Evolutionary conservation across 163 green algal genomes (phyloP), one percentile per base, ranked within the genome.

Genomic region (Volvox carteri): DNA sequence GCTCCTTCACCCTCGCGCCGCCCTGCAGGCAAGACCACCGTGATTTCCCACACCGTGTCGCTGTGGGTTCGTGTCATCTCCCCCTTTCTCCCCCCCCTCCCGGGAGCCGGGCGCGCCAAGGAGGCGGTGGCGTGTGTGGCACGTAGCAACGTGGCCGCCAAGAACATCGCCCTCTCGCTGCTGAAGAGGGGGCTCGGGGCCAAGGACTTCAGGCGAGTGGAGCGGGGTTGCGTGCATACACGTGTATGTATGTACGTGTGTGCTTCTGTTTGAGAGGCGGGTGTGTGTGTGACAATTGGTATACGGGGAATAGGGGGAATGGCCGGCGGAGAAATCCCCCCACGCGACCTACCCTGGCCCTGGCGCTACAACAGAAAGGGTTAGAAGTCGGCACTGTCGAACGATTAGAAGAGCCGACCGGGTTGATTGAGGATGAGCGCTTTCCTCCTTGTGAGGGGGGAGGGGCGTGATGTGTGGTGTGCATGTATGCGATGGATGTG

Each of bases 11-110:
- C n/a, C n/a, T n/a, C n/a, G n/a, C n/a, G n/a, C n/a, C n/a, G n/a
- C n/a, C n/a, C 70, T 8, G 37, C 83, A 88, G 84, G 84, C 70
- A 89, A 89, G 72, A 89, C 84, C 48, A 89, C 84, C 0, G 84
- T 89, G 70, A 84, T 89, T n/a, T 84, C 84, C 23, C 72, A 67
- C 28, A 48, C 72, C 8, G 84, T 89, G 28, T 5, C 58, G 28
- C 18, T 89, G 7, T 89, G 72, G 72, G 18, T 46, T 21, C 25
- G 58, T 50, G 23, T 80, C 7, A 14, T 50, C 35, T 42, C 67
- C 23, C 65, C 80, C 30, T 25, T 35, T 0, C 30, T 70, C 44
- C 30, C 65, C 4, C 0, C 46, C 0, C 3, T 70, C 2, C 4
- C 60, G 65, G 60, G 79, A n/a, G 7, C 11, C 8, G 58, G 37